These are phyloP conservation scores for Physaria fendleri DNA, from an alignment of 345 rosid genomes.

Conservation along the genomic window DNA sequence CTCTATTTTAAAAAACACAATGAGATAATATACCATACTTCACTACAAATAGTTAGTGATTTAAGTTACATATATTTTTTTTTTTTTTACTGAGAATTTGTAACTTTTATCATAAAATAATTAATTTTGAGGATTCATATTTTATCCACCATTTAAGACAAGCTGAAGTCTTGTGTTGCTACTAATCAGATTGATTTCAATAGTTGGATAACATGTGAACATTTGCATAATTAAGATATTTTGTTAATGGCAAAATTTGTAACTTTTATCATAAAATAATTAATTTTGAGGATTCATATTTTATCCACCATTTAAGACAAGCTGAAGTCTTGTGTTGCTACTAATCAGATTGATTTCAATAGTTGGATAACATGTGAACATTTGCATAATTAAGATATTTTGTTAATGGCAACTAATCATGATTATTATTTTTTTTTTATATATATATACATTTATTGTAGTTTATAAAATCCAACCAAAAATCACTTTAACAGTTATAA, in stretches of 20 bases:
- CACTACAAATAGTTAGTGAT: neutral
- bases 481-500: neutral
- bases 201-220: slow-evolving; percentile 1
- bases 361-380: slow-evolving; percentile 4
- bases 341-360: neutral
- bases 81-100: neutral
- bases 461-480: neutral
- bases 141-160: neutral
- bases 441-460: no score
- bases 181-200: neutral
- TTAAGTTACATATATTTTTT: neutral
- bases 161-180: neutral
- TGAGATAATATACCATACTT: neutral
- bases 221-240: neutral
- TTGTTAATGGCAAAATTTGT: no score
- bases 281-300: neutral
- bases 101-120: no score
- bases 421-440: neutral
- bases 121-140: no score
- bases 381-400: neutral
- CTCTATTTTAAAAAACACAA: neutral
- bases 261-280: neutral
- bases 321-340: neutral
- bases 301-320: neutral
- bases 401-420: neutral